Percentiles rank a stretch among this genome's conserved stretches.
phyloP scores from a whole-genome alignment of 805 yeast genomes.

The Scheffersomyces coipomensis region DNA sequence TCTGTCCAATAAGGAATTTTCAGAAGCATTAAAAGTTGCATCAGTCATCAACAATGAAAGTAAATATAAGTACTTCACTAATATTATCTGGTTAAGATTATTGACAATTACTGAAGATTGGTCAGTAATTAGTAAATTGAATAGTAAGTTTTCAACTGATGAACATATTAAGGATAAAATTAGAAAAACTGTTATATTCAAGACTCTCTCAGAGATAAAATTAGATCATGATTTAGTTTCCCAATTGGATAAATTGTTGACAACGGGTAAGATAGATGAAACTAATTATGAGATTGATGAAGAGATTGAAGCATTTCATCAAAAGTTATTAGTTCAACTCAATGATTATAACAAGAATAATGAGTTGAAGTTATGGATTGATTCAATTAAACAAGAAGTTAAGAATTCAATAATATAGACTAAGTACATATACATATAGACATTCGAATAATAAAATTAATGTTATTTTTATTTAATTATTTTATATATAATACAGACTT shows the following conservation, averaged over 20 bases:
- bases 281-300: slow-evolving; percentile 3
- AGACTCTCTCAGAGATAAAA: slow-evolving; percentile 32
- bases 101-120: slow-evolving; percentile 52
- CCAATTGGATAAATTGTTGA: slow-evolving; percentile 13
- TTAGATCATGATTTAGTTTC: slow-evolving; percentile 1
- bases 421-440: too few species aligned
- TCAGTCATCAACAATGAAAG: slow-evolving; percentile 33
- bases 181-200: slow-evolving; percentile 42
- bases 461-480: too few species aligned
- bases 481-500: too few species aligned
- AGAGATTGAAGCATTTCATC: slow-evolving; percentile 7
- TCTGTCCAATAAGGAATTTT: slow-evolving; percentile 17
- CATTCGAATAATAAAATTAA: too few species aligned
- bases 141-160: slow-evolving; percentile 41
- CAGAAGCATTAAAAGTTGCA: slow-evolving; percentile 51
- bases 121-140: slow-evolving; percentile 34
- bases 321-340: slow-evolving; percentile 1
- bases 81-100: slow-evolving; percentile 58
- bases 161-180: slow-evolving; percentile 38
- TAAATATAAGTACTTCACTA: slow-evolving; percentile 17
- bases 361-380: slow-evolving; percentile 14
- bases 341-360: slow-evolving; percentile 1
- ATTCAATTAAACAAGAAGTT: slow-evolving; percentile 19
- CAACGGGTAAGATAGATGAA: slow-evolving; percentile 8
- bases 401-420: slow-evolving; percentile 9